Percentiles rank a stretch among this genome's conserved stretches.
Conservation (phyloP, 1,284 basidiomycete genomes). For the Neotropicomus parvogracilis region DNA sequence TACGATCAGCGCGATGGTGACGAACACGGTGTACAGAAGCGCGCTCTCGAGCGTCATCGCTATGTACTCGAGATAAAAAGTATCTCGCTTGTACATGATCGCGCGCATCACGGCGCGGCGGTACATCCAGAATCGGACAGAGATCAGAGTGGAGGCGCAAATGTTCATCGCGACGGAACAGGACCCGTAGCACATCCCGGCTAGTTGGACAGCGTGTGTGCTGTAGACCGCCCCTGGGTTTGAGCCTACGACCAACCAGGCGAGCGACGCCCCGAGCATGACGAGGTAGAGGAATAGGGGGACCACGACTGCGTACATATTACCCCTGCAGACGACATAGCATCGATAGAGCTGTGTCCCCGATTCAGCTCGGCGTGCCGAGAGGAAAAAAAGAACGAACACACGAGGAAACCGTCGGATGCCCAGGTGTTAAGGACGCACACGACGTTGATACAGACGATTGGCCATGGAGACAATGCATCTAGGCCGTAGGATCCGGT, state of each 20-base stretch:
- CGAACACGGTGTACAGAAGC: slow-evolving; percentile 18
- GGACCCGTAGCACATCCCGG: slow-evolving; percentile 15
- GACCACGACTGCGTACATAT: neutral
- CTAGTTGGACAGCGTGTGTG: slow-evolving; percentile 13
- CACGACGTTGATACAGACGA: slow-evolving; percentile 6
- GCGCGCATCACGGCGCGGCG: slow-evolving; percentile 7
- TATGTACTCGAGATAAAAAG: slow-evolving; percentile 24
- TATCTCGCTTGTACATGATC: slow-evolving; percentile 9
- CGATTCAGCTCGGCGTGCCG: neutral
- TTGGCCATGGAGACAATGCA: slow-evolving; percentile 18
- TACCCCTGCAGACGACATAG: slow-evolving; percentile 20
- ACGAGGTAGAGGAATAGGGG: slow-evolving; percentile 18
- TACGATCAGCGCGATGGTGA: slow-evolving; percentile 10
- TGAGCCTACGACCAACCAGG: neutral
- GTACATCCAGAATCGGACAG: slow-evolving; percentile 17
- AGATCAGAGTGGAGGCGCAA: slow-evolving; percentile 17
- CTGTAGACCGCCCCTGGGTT: neutral
- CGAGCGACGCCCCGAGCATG: slow-evolving; percentile 13
- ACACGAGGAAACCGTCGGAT: slow-evolving; percentile 26
- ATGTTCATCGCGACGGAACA: slow-evolving; percentile 18
- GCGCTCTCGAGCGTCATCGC: slow-evolving; percentile 29
- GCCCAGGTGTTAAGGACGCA: slow-evolving; percentile 26
- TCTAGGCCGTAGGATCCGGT: slow-evolving; percentile 6
- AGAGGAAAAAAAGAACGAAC: neutral
- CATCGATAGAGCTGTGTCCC: slow-evolving; percentile 24